Conservation (phyloP, 176 grass and related monocot genomes). For the Phragmites australis region DNA sequence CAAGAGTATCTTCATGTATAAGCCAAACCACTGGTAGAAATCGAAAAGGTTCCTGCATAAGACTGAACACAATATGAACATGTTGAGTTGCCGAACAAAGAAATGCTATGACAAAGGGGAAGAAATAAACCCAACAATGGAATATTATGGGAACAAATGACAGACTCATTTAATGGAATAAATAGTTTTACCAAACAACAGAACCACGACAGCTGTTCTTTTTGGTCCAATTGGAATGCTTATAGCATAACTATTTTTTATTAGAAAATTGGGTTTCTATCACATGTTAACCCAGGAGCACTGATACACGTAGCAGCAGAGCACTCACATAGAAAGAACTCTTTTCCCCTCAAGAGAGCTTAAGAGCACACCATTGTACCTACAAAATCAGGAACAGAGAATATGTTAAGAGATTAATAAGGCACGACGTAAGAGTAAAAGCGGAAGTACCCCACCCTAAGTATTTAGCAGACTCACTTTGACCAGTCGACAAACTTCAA, state of each 20-base stretch:
- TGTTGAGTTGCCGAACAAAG: constrained; percentile 49
- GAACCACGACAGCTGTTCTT: constrained; percentile 14
- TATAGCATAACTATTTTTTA: constrained; percentile 17
- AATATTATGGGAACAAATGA: constrained; percentile 15
- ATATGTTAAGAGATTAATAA: constrained; percentile 9
- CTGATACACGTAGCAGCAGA: constrained; percentile 18
- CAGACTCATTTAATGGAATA: constrained; percentile 6
- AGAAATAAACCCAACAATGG: background rate
- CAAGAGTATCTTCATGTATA: constrained; percentile 88
- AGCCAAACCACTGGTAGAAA: constrained; percentile 87
- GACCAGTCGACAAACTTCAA: constrained; percentile 71
- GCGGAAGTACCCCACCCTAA: constrained; percentile 23
- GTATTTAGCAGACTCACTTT: constrained; percentile 60
- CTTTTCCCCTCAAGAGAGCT: constrained; percentile 78
- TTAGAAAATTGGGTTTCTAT: constrained; percentile 17
- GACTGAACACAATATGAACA: constrained; percentile 65
- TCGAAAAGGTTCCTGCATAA: constrained; percentile 92
- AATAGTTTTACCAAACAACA: background rate
- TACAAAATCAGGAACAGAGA: constrained; percentile 45
- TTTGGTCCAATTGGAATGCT: background rate
- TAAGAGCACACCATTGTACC: constrained; percentile 72
- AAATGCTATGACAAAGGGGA: constrained; percentile 9
- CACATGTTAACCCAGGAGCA: constrained; percentile 5
- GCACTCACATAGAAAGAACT: constrained; percentile 66
- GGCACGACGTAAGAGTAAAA: constrained; percentile 12